These are phyloP conservation scores for Penicillium bialowiezense DNA, from an alignment of 495 filamentous ascomycete species.

Conservation along the genomic window DNA sequence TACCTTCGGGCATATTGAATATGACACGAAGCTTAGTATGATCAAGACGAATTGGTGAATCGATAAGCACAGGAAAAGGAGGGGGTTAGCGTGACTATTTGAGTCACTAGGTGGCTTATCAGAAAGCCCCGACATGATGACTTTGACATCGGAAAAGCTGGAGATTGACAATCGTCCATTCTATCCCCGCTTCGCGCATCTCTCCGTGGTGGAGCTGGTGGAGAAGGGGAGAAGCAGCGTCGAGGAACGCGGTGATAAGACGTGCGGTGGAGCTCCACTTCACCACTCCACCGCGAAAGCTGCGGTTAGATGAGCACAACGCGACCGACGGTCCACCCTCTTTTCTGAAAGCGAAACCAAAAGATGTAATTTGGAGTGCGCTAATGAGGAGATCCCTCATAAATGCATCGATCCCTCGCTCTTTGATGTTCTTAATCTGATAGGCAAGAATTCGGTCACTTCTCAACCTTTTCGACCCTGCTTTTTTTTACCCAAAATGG, in stretches of 20 bases:
- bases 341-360: not conserved
- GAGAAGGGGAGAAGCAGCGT: not conserved
- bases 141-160: not conserved
- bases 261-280: conserved; percentile 6
- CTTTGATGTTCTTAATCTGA: not conserved
- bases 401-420: conserved; percentile 6
- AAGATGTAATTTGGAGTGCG: not conserved
- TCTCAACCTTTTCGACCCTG: not conserved
- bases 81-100: conserved; percentile 1
- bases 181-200: conserved; percentile 1
- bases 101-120: conserved; percentile 2
- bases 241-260: not conserved
- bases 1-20: conserved; percentile 6
- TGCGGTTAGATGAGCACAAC: not conserved
- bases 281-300: not conserved
- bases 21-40: not conserved
- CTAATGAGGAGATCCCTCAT: not conserved
- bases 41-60: not conserved
- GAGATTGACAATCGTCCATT: not conserved
- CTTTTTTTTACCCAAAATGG: not conserved
- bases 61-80: not conserved
- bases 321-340: not conserved
- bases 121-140: not conserved
- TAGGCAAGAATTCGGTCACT: not conserved
- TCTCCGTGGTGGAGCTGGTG: conserved; percentile 5